phyloP scores from a whole-genome alignment of 345 rosid genomes.

The Salix purpurea region DNA sequence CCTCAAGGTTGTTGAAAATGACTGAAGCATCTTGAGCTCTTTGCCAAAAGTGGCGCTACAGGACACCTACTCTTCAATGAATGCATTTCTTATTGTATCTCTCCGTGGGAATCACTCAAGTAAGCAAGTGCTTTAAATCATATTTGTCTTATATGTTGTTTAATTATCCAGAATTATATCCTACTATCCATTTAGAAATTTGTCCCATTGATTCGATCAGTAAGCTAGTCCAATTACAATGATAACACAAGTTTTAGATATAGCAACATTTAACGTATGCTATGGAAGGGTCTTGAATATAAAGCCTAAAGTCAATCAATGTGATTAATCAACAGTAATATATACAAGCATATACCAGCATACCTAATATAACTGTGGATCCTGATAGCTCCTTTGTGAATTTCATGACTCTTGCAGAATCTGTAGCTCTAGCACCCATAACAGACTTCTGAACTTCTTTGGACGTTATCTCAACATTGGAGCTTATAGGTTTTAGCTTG shows the following conservation, averaged over 20 bases:
- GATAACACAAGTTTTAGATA: background rate
- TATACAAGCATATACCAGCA: background rate
- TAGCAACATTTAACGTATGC: background rate
- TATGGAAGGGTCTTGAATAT: background rate
- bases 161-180: background rate
- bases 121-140: background rate
- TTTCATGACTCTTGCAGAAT: constrained; percentile 80
- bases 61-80: background rate
- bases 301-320: background rate
- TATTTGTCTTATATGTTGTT: background rate
- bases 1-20: background rate
- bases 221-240: background rate
- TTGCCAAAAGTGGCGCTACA: background rate
- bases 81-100: background rate
- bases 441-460: constrained; percentile 49
- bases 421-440: constrained; percentile 79
- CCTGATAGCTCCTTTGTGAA: constrained; percentile 76
- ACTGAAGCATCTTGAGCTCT: background rate
- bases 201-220: background rate
- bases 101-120: background rate
- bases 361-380: constrained; percentile 78
- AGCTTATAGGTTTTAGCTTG: constrained; percentile 46
- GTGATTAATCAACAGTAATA: background rate
- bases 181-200: background rate
- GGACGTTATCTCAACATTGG: constrained; percentile 39